Evolutionary conservation across 1,139 yeast genomes (phyloP).

Genomic region (Geotrichum reessii): DNA sequence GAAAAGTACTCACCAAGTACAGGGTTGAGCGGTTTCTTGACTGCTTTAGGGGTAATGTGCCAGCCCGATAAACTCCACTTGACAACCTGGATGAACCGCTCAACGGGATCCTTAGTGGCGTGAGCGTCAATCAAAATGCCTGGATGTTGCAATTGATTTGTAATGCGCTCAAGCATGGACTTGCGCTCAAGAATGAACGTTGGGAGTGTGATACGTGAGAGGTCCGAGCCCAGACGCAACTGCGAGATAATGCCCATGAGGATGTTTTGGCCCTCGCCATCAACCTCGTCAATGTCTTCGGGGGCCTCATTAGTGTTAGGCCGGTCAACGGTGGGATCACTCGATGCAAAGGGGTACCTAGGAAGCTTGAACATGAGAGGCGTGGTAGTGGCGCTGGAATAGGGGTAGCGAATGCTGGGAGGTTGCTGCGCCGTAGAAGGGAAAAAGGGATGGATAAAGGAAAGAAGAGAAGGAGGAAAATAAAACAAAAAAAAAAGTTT

Average conservation of each 20-base stretch:
- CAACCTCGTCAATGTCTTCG: slow-evolving; percentile 79
- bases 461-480: not conserved
- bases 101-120: slow-evolving; percentile 46
- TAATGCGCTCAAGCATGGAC: slow-evolving; percentile 91
- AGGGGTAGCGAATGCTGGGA: not conserved
- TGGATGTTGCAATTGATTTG: slow-evolving; percentile 85
- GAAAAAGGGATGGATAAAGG: not conserved
- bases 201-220: slow-evolving; percentile 85
- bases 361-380: not conserved
- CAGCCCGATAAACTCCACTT: slow-evolving; percentile 92
- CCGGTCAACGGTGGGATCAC: not conserved
- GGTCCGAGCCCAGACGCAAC: slow-evolving; percentile 86
- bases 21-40: slow-evolving; percentile 92
- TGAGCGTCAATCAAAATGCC: slow-evolving; percentile 68
- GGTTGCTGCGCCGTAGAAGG: not conserved
- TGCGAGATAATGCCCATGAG: slow-evolving; percentile 83
- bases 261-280: slow-evolving; percentile 81
- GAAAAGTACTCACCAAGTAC: slow-evolving; percentile 85
- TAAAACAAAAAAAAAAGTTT: not conserved
- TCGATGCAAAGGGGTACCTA: not conserved
- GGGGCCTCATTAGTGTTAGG: slow-evolving; percentile 23
- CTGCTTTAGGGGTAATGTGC: slow-evolving; percentile 98
- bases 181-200: slow-evolving; percentile 92
- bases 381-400: not conserved
- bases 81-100: slow-evolving; percentile 66